Conservation (phyloP, 495 filamentous ascomycete genomes). For the Penicillium bovifimosum region DNA sequence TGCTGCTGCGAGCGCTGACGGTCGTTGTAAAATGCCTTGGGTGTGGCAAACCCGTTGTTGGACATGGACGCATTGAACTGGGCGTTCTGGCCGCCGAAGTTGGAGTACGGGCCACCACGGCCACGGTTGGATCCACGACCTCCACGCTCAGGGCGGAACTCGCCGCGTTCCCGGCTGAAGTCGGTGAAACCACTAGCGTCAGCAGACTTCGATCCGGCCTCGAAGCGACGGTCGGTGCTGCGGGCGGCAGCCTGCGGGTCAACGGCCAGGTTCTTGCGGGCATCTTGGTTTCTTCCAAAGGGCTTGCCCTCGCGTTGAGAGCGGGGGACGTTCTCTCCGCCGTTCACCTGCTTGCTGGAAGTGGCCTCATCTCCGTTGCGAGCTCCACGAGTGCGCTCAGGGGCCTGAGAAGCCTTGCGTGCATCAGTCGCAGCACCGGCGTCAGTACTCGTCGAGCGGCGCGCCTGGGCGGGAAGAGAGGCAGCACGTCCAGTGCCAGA, state of each 20-base stretch:
- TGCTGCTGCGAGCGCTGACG: slow-evolving; percentile 38
- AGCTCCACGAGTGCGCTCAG: slow-evolving; percentile 30
- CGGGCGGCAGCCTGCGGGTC: slow-evolving; percentile 33
- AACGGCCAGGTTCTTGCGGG: slow-evolving; percentile 30
- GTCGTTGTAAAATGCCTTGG: slow-evolving; percentile 39
- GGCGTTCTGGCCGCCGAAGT: slow-evolving; percentile 39
- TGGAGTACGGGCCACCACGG: slow-evolving; percentile 39
- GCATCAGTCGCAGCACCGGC: slow-evolving; percentile 25
- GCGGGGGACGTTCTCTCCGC: slow-evolving; percentile 29
- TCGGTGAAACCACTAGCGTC: slow-evolving; percentile 36
- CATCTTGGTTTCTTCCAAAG: slow-evolving; percentile 32
- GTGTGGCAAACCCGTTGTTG: slow-evolving; percentile 36
- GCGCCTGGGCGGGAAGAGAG: slow-evolving; percentile 36
- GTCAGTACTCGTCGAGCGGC: slow-evolving; percentile 38
- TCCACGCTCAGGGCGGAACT: slow-evolving; percentile 45
- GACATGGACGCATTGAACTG: slow-evolving; percentile 45
- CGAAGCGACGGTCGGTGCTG: slow-evolving; percentile 32
- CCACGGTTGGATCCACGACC: slow-evolving; percentile 52
- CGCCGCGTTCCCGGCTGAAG: slow-evolving; percentile 41
- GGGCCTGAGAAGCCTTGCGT: slow-evolving; percentile 28
- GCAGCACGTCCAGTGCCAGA: slow-evolving; percentile 33
- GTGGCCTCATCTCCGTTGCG: slow-evolving; percentile 35
- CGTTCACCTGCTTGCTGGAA: slow-evolving; percentile 21
- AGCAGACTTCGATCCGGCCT: slow-evolving; percentile 36
- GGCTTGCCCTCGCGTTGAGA: slow-evolving; percentile 33